Evolutionary conservation across 2,329 filamentous ascomycete genomes (phyloP).

Genomic region (Fusarium armeniacum): DNA sequence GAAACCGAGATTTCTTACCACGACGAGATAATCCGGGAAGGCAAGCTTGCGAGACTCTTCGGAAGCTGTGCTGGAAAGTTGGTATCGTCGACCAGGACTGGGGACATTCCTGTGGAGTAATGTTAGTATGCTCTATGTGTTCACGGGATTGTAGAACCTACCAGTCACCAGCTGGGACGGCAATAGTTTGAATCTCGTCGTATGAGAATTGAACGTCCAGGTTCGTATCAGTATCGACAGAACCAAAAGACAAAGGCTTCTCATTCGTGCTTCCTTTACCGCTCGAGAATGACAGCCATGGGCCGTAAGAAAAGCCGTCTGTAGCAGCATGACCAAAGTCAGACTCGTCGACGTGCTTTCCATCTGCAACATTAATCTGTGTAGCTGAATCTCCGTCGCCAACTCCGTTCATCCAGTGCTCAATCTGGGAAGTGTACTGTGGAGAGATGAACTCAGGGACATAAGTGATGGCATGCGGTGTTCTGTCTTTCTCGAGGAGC

Average conservation of each 20-base stretch:
- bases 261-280: constrained; percentile 19
- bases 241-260: constrained; percentile 11
- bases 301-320: constrained; percentile 35
- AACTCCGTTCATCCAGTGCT: constrained; percentile 40
- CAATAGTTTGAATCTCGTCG: constrained; percentile 41
- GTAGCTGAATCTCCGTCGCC: constrained; percentile 33
- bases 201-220: constrained; percentile 40
- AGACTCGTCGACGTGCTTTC: constrained; percentile 27
- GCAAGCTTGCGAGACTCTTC: constrained; percentile 40
- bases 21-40: constrained; percentile 37
- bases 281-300: constrained; percentile 31
- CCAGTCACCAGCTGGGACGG: constrained; percentile 33
- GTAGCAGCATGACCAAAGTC: constrained; percentile 39
- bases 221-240: constrained; percentile 27
- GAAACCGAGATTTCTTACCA: constrained; percentile 40
- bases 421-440: constrained; percentile 30
- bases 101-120: constrained; percentile 32
- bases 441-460: constrained; percentile 34
- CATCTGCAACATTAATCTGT: constrained; percentile 33
- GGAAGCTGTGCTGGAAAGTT: constrained; percentile 23
- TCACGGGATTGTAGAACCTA: neutral
- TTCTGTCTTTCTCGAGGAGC: constrained; percentile 28
- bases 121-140: neutral
- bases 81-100: constrained; percentile 35
- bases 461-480: constrained; percentile 38